phyloP scores from a whole-genome alignment of 2,329 filamentous ascomycete genomes.

The Apiospora marii region DNA sequence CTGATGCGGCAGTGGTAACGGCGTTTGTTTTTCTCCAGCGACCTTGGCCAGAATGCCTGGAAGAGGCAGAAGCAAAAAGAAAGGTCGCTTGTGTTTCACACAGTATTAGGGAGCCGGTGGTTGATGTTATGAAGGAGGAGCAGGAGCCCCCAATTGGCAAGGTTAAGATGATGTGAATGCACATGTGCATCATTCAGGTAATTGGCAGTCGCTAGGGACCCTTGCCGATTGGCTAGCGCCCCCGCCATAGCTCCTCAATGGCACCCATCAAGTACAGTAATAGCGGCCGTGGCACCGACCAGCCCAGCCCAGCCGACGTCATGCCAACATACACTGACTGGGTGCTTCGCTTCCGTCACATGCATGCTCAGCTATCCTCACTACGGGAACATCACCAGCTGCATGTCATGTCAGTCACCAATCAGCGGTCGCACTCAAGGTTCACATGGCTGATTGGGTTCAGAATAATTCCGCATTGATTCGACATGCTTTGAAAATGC shows the following conservation, averaged over 20 bases:
- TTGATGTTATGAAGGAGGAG: neutral
- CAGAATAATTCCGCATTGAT: neutral
- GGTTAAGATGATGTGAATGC: neutral
- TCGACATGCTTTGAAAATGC: conserved; percentile 1
- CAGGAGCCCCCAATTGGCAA: too few relatives aligned
- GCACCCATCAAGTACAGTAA: neutral
- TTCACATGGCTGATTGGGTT: neutral
- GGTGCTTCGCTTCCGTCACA: neutral
- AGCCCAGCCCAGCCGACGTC: neutral
- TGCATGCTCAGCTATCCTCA: neutral
- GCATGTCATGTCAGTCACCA: neutral
- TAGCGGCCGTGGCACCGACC: neutral
- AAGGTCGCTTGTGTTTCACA: neutral
- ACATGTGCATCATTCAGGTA: neutral
- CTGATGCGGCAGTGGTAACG: neutral
- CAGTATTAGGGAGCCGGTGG: neutral
- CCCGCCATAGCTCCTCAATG: neutral
- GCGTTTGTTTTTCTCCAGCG: neutral
- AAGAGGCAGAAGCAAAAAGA: neutral
- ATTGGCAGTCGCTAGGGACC: neutral
- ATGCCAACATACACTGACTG: neutral
- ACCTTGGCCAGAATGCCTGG: neutral
- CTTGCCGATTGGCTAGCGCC: conserved; percentile 7
- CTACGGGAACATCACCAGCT: too few relatives aligned
- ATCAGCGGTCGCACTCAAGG: neutral